Percentiles rank a stretch among this genome's conserved stretches.
phyloP scores from a whole-genome alignment of 495 filamentous ascomycete genomes.

The Aspergillus cristatus region DNA sequence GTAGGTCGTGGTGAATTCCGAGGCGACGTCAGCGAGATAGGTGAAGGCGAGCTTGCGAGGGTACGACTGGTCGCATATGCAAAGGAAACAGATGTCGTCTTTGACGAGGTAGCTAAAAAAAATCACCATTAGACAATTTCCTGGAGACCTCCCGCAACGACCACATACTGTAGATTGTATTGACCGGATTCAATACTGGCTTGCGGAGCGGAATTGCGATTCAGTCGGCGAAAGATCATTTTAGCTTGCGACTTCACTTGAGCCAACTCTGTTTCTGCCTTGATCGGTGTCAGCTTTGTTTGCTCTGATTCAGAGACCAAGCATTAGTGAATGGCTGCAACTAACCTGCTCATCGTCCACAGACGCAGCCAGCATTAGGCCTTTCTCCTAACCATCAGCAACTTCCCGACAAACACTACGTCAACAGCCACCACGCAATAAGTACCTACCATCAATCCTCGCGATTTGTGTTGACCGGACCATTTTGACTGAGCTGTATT shows the following conservation, averaged over 20 bases:
- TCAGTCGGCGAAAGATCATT: constrained; percentile 77
- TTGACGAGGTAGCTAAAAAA: constrained; percentile 69
- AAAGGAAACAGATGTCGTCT: constrained; percentile 76
- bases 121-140: constrained; percentile 3
- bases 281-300: no score
- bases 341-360: constrained; percentile 79
- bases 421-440: neutral
- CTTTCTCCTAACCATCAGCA: constrained; percentile 31
- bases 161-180: constrained; percentile 76
- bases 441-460: constrained; percentile 73
- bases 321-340: constrained; percentile 8
- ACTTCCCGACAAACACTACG: constrained; percentile 4
- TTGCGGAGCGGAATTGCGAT: constrained; percentile 78
- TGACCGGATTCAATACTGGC: constrained; percentile 82
- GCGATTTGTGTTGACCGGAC: constrained; percentile 93
- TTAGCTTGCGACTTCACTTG: constrained; percentile 89
- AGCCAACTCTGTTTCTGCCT: constrained; percentile 65
- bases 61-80: constrained; percentile 87
- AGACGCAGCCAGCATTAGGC: constrained; percentile 88
- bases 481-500: constrained; percentile 44
- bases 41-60: constrained; percentile 98
- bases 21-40: constrained; percentile 85
- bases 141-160: neutral
- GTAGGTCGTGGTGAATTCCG: constrained; percentile 89
- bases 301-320: neutral